Evolutionary conservation across 2,329 filamentous ascomycete species (phyloP), one percentile per base, ranked within the genome.

Genomic region (Phoma sp.): DNA sequence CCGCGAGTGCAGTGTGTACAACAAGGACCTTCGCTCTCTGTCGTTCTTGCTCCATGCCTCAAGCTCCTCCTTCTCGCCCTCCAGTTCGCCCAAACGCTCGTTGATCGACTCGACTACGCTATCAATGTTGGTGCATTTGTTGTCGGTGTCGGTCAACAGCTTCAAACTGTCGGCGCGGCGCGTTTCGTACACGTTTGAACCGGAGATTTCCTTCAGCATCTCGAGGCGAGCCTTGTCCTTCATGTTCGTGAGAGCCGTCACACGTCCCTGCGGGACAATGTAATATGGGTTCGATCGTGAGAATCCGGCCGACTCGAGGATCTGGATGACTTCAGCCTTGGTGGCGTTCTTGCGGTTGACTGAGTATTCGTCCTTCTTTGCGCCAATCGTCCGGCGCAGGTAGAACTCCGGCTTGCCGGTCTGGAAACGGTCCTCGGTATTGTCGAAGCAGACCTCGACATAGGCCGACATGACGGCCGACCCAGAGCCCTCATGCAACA

Each of bases 381-480:
- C 83, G 46, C 93, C 95, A 74, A 99, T 99, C 0, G 95, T 98
- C 37, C 95, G 90, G 58, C 96, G 90, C 53, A 99, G 80, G 34
- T 95, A 88, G 40, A 98, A 86, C 74, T 99, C 93, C 56, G 92
- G 89, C 71, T 92, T 95, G 64, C 91, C 91, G 9, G 92, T 97
- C 29, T 92, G 92, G 70, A 99, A 98, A 66, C 95, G 91, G 66
- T 96, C 92, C 74, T 99, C 93, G 67, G 86, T 91, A 74, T 99
- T 99, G 83, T 99, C 95, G 76, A 99, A 99, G 63, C 97, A 96
- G 68, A 99, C 91, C 77, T 99, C 95, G 55, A 99, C 96, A 68
- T 98, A 99, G n/a, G 95, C 96, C 40, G 93, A 96, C 91, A 97
- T 96, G 68, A 99, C 93, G 14, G 95, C 95, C 3, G 93, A 96